phyloP scores from a whole-genome alignment of 495 filamentous ascomycete genomes.

The Trichoderma gamsii region DNA sequence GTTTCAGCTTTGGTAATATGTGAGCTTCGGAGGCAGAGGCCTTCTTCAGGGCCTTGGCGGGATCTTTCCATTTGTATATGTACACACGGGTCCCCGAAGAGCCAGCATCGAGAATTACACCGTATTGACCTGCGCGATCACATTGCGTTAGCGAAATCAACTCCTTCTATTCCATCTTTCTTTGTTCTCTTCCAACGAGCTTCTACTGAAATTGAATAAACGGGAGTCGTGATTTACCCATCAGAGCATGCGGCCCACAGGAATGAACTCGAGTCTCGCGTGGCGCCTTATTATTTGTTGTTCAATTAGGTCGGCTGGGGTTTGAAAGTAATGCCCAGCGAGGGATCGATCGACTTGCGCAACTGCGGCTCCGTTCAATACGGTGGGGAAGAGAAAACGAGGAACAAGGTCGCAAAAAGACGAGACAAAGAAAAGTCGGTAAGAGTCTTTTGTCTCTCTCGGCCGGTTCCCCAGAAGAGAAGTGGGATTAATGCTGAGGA shows the following conservation, averaged over 20 bases:
- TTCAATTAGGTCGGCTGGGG: neutral
- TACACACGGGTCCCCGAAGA: slow-evolving; percentile 83
- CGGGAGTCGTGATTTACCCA: slow-evolving; percentile 1
- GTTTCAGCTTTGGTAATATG: slow-evolving; percentile 70
- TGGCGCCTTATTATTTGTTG: neutral
- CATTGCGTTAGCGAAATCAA: neutral
- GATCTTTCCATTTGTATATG: slow-evolving; percentile 87
- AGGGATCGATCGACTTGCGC: neutral
- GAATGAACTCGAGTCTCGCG: neutral
- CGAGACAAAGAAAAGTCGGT: neutral
- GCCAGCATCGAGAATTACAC: slow-evolving; percentile 58
- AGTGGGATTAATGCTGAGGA: neutral
- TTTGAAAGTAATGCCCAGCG: neutral
- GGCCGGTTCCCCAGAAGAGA: neutral
- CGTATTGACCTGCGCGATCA: slow-evolving; percentile 42
- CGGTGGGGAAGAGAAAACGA: neutral
- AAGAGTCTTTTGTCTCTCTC: neutral
- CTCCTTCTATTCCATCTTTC: neutral
- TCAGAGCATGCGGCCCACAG: slow-evolving; percentile 2
- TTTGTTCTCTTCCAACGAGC: neutral
- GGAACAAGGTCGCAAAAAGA: neutral
- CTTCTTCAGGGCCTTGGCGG: slow-evolving; percentile 56
- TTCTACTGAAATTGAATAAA: neutral
- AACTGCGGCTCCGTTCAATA: neutral
- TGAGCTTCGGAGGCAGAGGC: slow-evolving; percentile 55